Evolutionary conservation across 176 grass and related monocot genomes (phyloP), one percentile per base, ranked within the genome.

Genomic region (Secale cereale): DNA sequence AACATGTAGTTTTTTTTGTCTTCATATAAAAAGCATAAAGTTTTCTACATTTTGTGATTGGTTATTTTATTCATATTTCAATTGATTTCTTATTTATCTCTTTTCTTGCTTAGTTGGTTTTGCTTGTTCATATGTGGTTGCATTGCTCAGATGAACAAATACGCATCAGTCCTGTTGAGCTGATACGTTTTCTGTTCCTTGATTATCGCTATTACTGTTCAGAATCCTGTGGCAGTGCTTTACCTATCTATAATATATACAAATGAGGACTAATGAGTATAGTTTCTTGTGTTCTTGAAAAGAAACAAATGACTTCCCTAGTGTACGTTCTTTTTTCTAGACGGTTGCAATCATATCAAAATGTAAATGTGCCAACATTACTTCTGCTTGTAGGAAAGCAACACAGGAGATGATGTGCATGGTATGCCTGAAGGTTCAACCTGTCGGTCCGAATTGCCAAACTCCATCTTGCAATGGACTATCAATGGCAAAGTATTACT

Each of bases 361-460:
- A 61, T 32, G 7, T 84, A 81, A 41, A 71, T 81, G 63, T 45
- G 43, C 13, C 22, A 64, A 41, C 31, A 29, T 79, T 78, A n/a
- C 8, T 70, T 84, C 60, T 67, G 40, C 79, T 52, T 89, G 69
- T 86, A 99, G 97, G 88, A 99, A 99, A 94, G 90, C 90, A 79
- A 94, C 92, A 76, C 85, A 71, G 78, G 94, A 99, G 79, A 99
- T 99, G 97, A 99, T 99, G 97, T 99, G 97, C 80, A 99, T 99
- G 97, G 78, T 75, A 28, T 99, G 97, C 77, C 74, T 99, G 80
- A 94, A 85, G 80, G 73, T 99, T 88, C 97, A 99, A 83, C 94
- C 92, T 73, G 88, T 99, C 30, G 90, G 97, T 74, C 88, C 88
- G 48, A 89, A 62, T 76, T 99, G 97, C 85, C 92, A 94, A 88